These are phyloP conservation scores for Leucosporidium scottii DNA, from an alignment of 768 basidiomycete species.

Conservation along the genomic window DNA sequence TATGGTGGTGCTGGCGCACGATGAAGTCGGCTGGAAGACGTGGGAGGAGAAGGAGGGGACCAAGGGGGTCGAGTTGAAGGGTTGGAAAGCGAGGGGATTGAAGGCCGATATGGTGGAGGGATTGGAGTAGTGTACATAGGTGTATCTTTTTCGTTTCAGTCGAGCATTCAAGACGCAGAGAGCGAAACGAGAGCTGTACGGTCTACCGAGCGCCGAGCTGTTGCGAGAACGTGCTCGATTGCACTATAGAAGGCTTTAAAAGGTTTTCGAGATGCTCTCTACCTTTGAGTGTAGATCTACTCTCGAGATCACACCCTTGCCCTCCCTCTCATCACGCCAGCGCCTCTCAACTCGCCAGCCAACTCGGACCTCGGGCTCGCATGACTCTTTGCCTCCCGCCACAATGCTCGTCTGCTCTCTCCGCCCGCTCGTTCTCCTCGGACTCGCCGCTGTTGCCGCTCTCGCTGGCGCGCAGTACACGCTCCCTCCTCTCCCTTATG, in stretches of 20 bases:
- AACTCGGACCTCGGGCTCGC: neutral
- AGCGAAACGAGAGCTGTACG: neutral
- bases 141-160: too few relatives aligned
- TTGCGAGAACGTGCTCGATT: neutral
- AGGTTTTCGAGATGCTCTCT: too few relatives aligned
- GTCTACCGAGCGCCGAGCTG: neutral
- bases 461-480: neutral
- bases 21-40: neutral
- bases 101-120: neutral
- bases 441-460: neutral
- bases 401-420: neutral
- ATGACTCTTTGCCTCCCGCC: neutral
- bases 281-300: too few relatives aligned
- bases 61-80: neutral
- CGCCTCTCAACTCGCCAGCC: neutral
- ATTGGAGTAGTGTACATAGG: too few relatives aligned
- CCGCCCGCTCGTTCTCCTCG: neutral
- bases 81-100: neutral
- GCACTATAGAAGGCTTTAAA: too few relatives aligned
- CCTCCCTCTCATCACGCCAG: neutral
- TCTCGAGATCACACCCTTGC: too few relatives aligned
- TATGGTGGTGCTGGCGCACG: constrained; percentile 26
- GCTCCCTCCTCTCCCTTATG: constrained; percentile 53
- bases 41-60: neutral
- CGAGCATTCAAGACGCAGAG: neutral